Evolutionary conservation across 2,329 filamentous ascomycete species (phyloP).

Genomic region (Meredithiella fracta): DNA sequence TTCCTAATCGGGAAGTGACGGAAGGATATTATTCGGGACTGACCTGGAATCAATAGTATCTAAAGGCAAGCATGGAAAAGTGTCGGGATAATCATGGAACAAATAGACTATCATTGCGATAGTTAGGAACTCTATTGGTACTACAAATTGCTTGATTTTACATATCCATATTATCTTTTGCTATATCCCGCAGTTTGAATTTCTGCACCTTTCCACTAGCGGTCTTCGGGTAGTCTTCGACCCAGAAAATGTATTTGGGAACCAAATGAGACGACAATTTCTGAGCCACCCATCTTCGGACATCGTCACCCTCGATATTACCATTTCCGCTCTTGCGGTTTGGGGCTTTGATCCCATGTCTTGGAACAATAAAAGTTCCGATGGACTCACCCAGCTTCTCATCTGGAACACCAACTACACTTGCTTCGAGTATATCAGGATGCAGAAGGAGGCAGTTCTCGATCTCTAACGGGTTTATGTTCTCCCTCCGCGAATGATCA

Average conservation of each 20-base stretch:
- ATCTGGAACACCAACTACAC: slow-evolving; percentile 72
- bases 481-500: slow-evolving; percentile 95
- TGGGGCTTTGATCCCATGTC: slow-evolving; percentile 18
- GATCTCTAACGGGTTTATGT: slow-evolving; percentile 85
- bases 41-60: too few species aligned
- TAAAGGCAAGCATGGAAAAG: too few species aligned
- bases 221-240: slow-evolving; percentile 77
- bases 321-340: neutral
- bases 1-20: neutral
- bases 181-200: slow-evolving; percentile 62
- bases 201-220: slow-evolving; percentile 96
- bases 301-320: slow-evolving; percentile 25
- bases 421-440: slow-evolving; percentile 53
- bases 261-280: slow-evolving; percentile 60
- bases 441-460: slow-evolving; percentile 75
- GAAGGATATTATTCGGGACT: neutral
- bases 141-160: too few species aligned
- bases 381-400: slow-evolving; percentile 74
- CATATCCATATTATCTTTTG: slow-evolving; percentile 19
- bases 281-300: slow-evolving; percentile 55
- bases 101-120: too few species aligned
- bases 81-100: too few species aligned
- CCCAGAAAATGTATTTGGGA: slow-evolving; percentile 81
- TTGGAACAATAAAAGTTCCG: slow-evolving; percentile 60
- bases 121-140: too few species aligned